Evolutionary conservation across 768 basidiomycete genomes (phyloP), one percentile per base, ranked within the genome.

Genomic region (Suillus discolor): DNA sequence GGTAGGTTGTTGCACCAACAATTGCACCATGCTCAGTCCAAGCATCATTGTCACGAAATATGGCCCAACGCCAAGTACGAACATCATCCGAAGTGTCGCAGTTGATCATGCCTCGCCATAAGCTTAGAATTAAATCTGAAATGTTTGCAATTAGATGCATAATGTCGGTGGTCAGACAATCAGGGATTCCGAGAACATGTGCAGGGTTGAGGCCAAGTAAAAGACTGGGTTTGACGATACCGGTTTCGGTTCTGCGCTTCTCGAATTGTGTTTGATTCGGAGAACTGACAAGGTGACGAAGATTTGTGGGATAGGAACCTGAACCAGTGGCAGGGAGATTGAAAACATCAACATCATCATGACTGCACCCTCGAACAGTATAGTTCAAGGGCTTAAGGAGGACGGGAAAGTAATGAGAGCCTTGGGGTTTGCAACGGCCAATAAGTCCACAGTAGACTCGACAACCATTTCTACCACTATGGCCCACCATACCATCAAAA

Each of bases 61-160:
- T 67, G 3, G 67, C 77, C 75, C 76, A 82, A 9, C 71, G 70
- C 80, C 81, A 82, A 1, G 60, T 63, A 0, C 4, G 36, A 20
- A 65, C 69, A 36, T 69, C 60, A 51, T 81, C 79, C 0, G n/a
- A 18, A 0, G 25, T 13, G 2, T 39, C 47, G 8, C 34, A 70
- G 2, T 71, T 64, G 0, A 79, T 64, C 3, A 64, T 68, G 0
- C 72, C 73, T 13, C 68, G 66, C 71, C 74, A 76, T 7, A 76
- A 69, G 3, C 64, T 54, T 39, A 73, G 57, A 8, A 74, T 38
- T 3, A 74, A 69, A 15, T 78, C 73, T 0, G 68, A 61, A 0
- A 76, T 16, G 45, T 79, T 81, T 0, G 73, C 61, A 3, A 62
- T 61, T 0, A 80, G 71, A 67, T 83, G 81, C 82, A 85, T 85